These are phyloP conservation scores for Talaromyces marneffei DNA, from an alignment of 2,329 filamentous ascomycete genomes.

Conservation along the genomic window DNA sequence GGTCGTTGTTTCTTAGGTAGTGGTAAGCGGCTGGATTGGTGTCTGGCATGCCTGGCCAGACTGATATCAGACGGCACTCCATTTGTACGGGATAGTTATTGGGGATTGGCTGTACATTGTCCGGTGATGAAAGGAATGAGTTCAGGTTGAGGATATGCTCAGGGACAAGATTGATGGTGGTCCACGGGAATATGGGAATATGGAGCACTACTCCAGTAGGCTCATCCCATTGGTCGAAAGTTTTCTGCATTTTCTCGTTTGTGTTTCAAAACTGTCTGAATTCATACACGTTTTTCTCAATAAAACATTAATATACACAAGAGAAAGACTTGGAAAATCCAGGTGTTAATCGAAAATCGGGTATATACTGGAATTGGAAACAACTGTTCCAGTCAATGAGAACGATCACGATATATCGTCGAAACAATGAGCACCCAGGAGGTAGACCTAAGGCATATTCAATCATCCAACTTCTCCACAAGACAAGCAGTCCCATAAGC, in stretches of 20 bases:
- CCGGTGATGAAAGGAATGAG: background rate
- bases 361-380: background rate
- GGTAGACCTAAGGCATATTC: background rate
- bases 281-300: background rate
- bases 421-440: background rate
- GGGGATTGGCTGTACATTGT: background rate
- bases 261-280: background rate
- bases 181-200: background rate
- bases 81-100: background rate
- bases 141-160: background rate
- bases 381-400: background rate
- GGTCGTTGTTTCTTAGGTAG: background rate
- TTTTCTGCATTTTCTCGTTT: background rate
- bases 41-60: background rate
- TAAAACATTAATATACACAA: background rate
- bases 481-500: constrained; percentile 57
- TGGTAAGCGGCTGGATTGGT: background rate
- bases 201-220: background rate
- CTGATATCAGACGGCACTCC: background rate
- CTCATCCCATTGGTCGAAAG: background rate
- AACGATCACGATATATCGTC: background rate
- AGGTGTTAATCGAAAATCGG: background rate
- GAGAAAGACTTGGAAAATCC: too few species aligned
- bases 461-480: constrained; percentile 50
- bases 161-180: background rate